Percentiles rank a stretch among this genome's conserved stretches.
These are phyloP conservation scores for Pseudoturritis turrita DNA, from an alignment of 345 rosid species.

Conservation along the genomic window DNA sequence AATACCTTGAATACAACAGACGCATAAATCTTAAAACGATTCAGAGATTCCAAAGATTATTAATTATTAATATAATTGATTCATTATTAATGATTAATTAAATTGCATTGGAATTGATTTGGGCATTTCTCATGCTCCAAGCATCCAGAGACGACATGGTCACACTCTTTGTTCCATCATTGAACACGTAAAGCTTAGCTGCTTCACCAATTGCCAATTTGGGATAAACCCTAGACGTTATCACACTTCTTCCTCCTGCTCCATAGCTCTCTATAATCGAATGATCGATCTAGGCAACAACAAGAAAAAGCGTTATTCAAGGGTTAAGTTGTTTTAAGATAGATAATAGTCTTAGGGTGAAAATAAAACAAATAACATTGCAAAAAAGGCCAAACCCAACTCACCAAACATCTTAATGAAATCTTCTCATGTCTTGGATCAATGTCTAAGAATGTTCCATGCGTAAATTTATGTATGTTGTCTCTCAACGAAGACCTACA, in stretches of 20 bases:
- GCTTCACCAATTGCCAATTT: constrained; percentile 35
- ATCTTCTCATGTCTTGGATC: constrained; percentile 42
- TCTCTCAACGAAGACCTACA: constrained; percentile 47
- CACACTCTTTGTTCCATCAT: constrained; percentile 44
- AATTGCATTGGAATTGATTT: constrained; percentile 10
- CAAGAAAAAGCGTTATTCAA: neutral
- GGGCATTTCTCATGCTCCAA: constrained; percentile 63
- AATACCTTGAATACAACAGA: neutral
- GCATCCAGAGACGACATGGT: constrained; percentile 41
- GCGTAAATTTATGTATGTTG: constrained; percentile 29
- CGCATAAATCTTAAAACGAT: neutral
- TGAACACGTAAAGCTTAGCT: constrained; percentile 39
- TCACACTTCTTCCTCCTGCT: constrained; percentile 48
- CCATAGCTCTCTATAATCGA: constrained; percentile 53
- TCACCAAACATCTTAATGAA: constrained; percentile 54
- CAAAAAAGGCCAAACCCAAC: neutral
- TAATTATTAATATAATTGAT: too few relatives aligned
- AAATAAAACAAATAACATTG: neutral
- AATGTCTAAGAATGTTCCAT: constrained; percentile 42
- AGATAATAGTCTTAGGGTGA: too few relatives aligned
- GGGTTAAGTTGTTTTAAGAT: neutral
- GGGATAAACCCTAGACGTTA: constrained; percentile 64
- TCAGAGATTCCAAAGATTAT: too few relatives aligned
- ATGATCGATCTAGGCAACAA: constrained; percentile 43
- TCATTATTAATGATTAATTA: too few relatives aligned